Evolutionary conservation across 129 eudicot species (phyloP), one percentile per base, ranked within the genome.

Genomic region (Rutidosis leptorrhynchoides): DNA sequence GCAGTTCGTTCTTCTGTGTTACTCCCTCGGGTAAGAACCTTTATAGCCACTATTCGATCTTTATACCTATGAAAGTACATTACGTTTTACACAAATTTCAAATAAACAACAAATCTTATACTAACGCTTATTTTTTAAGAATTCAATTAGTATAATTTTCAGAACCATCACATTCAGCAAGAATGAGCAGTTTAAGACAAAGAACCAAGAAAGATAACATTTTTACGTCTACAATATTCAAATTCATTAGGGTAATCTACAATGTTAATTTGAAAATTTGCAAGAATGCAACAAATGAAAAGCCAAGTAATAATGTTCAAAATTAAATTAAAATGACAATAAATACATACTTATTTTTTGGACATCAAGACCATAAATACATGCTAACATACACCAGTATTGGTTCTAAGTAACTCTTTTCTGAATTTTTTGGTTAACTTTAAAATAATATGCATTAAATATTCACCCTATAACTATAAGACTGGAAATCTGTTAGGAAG

Each of bases 1-100:
- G 79, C 83, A 37, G 81, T 67, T 77, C 80, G 83, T 81, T 93
- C 99, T 62, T 89, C 96, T 2, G 80, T 27, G 62, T 77, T 89
- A 45, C 79, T 85, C 27, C 99, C 99, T 64, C 78, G 77, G 73
- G 86, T 82, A 14, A 93, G 96, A 72, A 93, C 96, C 77, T 93
- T 93, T 67, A 93, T 86, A 2, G 99, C 99, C 54, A 93, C 95
- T 26, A 86, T 84, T 43, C 82, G 79, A 73, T 93, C 90, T 15
- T 85, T 81, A 64, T 88, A 93, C 83, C 99, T 93, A 83, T 28
- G 69, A 76, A 56, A 35, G 19, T 15, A 26, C 53, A 5, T 27
- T 35, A 46, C 21, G 24, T n/a, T 24, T 64, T 24, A 29, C 16
- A 75, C 45, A 22, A 2, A 11, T 53, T 24, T 53, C 6, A 20